Percentiles rank a stretch among this genome's conserved stretches.
phyloP scores from a whole-genome alignment of 352 stramenopile species.

The Chrysophaeum taylorii region DNA sequence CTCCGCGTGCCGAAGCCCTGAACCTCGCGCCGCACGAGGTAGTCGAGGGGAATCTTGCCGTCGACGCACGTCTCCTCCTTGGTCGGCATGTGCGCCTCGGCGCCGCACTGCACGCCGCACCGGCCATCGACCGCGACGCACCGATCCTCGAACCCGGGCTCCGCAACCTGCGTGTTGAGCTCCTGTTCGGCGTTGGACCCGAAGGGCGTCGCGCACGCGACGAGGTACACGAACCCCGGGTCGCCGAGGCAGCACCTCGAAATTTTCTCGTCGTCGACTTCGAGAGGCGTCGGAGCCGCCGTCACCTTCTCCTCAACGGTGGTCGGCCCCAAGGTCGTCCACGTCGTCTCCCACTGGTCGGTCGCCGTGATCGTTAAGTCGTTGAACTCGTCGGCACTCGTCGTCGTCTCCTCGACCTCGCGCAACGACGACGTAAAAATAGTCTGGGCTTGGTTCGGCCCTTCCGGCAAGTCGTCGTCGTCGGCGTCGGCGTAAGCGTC shows the following conservation, averaged over 20 bases:
- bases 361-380: too few relatives aligned
- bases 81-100: background rate
- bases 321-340: background rate
- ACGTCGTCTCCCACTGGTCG: too few relatives aligned
- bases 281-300: too few relatives aligned
- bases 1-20: too few relatives aligned
- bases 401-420: background rate
- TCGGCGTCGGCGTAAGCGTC: too few relatives aligned
- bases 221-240: background rate
- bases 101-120: background rate
- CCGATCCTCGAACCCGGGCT: conserved; percentile 1
- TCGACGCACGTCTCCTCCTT: background rate
- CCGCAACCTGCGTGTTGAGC: too few relatives aligned
- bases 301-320: background rate
- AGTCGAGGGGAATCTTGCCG: background rate
- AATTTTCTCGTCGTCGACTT: too few relatives aligned
- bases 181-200: background rate
- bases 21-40: background rate
- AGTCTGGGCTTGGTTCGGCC: too few relatives aligned
- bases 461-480: too few relatives aligned
- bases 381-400: too few relatives aligned
- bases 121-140: background rate
- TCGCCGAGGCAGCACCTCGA: conserved; percentile 8
- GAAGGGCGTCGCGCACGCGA: conserved; percentile 5
- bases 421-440: background rate